These are phyloP conservation scores for Picochlorum sp. DNA, from an alignment of 139 green algal species.

Conservation along the genomic window DNA sequence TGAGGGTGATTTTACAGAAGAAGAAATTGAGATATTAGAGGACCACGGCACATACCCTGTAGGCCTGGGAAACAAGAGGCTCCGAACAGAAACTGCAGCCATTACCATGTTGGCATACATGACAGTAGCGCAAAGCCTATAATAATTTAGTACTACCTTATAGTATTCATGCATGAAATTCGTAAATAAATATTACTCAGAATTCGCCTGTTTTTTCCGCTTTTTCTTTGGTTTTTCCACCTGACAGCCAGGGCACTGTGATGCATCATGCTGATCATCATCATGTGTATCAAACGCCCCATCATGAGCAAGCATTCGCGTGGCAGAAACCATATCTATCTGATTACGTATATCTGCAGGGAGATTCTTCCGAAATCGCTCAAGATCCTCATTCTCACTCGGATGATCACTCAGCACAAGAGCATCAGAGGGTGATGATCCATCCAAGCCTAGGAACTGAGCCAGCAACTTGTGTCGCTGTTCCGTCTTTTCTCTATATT, in stretches of 20 bases:
- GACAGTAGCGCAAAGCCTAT: slow-evolving; percentile 7
- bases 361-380: not conserved
- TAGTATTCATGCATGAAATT: no score
- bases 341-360: slow-evolving; percentile 6
- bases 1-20: slow-evolving; percentile 79
- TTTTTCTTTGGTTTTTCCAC: no score
- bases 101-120: slow-evolving; percentile 63
- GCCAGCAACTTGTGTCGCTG: slow-evolving; percentile 19
- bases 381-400: no score
- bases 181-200: no score
- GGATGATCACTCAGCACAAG: no score
- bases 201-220: no score
- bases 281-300: not conserved
- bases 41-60: slow-evolving; percentile 48
- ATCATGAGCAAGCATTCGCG: not conserved
- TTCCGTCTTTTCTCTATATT: slow-evolving; percentile 22
- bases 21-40: slow-evolving; percentile 48
- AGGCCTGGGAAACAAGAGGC: slow-evolving; percentile 55
- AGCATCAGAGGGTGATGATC: not conserved
- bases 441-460: slow-evolving; percentile 2
- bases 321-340: slow-evolving; percentile 1
- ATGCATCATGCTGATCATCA: slow-evolving; percentile 1
- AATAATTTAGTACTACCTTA: not conserved
- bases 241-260: not conserved
- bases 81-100: slow-evolving; percentile 80